Conservation (phyloP, 2,329 filamentous ascomycete genomes). For the Arthrobotrys musiformis region DNA sequence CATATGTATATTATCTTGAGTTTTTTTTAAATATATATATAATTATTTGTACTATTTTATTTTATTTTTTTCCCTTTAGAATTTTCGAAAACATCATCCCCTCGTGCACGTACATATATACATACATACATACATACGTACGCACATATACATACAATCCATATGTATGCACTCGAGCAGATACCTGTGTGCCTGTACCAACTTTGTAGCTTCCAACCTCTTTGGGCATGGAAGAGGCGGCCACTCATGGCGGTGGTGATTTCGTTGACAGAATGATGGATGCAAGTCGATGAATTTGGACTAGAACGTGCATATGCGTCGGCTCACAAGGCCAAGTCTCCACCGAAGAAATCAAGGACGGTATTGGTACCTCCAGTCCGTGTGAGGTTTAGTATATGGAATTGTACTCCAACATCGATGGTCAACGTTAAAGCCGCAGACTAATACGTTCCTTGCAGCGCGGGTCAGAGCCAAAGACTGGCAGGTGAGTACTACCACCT, state of each 20-base stretch:
- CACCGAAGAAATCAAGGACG: not conserved
- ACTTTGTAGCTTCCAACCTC: too few species aligned
- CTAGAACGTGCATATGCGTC: constrained; percentile 17
- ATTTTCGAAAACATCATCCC: too few species aligned
- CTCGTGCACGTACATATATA: not conserved
- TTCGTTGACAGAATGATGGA: constrained; percentile 11
- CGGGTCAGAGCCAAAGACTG: not conserved
- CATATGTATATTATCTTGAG: not conserved
- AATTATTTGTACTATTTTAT: too few species aligned
- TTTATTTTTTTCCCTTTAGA: too few species aligned
- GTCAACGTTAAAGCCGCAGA: constrained; percentile 9
- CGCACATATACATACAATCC: too few species aligned
- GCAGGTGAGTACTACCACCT: not conserved
- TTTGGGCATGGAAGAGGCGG: not conserved
- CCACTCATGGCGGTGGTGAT: not conserved
- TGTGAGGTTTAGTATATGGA: not conserved
- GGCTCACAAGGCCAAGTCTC: constrained; percentile 20
- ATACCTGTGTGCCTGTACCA: too few species aligned
- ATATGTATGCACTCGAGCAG: too few species aligned
- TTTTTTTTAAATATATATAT: too few species aligned
- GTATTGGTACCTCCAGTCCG: not conserved
- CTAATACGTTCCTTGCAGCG: constrained; percentile 15
- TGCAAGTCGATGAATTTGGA: not conserved
- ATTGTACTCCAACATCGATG: not conserved
- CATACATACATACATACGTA: not conserved